Base-by-base conservation (phyloP, 2,329 filamentous ascomycete species). In the Claviceps fusiformis region DNA sequence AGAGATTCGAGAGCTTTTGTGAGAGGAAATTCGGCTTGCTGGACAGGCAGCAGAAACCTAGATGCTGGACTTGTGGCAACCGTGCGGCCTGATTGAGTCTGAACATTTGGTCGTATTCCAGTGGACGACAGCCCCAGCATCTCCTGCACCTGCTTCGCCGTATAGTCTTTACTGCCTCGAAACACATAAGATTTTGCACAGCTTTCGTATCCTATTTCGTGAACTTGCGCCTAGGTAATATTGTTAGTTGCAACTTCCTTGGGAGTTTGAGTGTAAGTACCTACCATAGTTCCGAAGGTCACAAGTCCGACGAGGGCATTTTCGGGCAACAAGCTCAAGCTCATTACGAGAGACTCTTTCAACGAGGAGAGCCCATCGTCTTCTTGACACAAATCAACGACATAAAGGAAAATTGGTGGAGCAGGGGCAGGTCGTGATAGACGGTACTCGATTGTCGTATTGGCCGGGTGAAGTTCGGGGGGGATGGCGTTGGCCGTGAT, bases 181-280 rank as follows among this genome's bases (percentile, higher is more conserved):
- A 98, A 98, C 46, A 98, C 93, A 65, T 96, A 98, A 6, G 92
- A 96, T 73, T 97, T 98, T 61, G 93, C 89, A 71, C 93, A 98
- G 72, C 97, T 93, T 55, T 88, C 91, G 68, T 98, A 98, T 55
- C 93, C 93, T 62, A 98, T 89, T 72, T 98, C 93, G 68, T 98
- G 93, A 19, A 98, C 89, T 81, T 96, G 91, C 37, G 89, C 83
- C 46, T 41, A 31, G n/a, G n/a, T 33, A 8, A 17, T 45, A 31
- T 9, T 35, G 29, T 57, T 50, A 57, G 27, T 24, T 15, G 27
- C n/a, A 27, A 13, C 10, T 41, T 33, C 19, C 9, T 44, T 8
- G n/a, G 33, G n/a, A 48, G 3, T 37, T 5, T 33, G 15, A 31
- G 19, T 6, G 49, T 37, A 15, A 57, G 2, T 46, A 58, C 74